A percentile compares a stretch with the other conserved stretches of the same genome.
phyloP scores from a whole-genome alignment of 208 protist species.

The Acanthamoeba lenticulata region DNA sequence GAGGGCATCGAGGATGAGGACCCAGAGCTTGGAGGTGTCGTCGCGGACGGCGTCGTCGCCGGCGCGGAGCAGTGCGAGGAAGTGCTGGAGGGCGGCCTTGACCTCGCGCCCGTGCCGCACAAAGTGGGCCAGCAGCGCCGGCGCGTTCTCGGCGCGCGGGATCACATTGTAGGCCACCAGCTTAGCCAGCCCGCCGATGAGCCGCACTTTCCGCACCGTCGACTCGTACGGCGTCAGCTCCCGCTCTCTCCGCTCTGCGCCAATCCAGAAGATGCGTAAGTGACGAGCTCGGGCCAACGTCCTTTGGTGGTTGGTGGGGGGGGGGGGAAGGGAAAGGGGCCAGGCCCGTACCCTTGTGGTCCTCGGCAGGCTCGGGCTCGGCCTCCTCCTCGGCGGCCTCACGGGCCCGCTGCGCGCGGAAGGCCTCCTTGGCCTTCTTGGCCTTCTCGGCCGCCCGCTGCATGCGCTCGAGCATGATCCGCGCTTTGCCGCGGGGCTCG shows the following conservation, averaged over 20 bases:
- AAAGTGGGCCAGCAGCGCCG: slow-evolving; percentile 27
- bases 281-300: too few relatives aligned
- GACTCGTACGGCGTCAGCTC: not conserved
- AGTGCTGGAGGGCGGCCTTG: not conserved
- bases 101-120: slow-evolving; percentile 20
- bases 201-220: not conserved
- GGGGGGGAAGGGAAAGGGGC: not conserved
- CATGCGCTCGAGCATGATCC: too few relatives aligned
- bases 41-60: not conserved
- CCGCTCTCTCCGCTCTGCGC: not conserved
- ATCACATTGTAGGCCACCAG: slow-evolving; percentile 55
- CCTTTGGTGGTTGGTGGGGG: too few relatives aligned
- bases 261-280: not conserved
- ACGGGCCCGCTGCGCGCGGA: not conserved
- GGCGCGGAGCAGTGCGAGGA: slow-evolving; percentile 45
- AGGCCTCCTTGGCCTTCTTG: not conserved
- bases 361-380: not conserved
- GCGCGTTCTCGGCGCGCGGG: slow-evolving; percentile 4
- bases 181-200: slow-evolving; percentile 49
- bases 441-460: too few relatives aligned
- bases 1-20: slow-evolving; percentile 32
- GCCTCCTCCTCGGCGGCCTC: not conserved
- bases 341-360: not conserved
- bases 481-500: too few relatives aligned
- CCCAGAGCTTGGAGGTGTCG: not conserved